Evolutionary conservation across 331 rosid genomes (phyloP).

Genomic region (Pyrus hybrid): DNA sequence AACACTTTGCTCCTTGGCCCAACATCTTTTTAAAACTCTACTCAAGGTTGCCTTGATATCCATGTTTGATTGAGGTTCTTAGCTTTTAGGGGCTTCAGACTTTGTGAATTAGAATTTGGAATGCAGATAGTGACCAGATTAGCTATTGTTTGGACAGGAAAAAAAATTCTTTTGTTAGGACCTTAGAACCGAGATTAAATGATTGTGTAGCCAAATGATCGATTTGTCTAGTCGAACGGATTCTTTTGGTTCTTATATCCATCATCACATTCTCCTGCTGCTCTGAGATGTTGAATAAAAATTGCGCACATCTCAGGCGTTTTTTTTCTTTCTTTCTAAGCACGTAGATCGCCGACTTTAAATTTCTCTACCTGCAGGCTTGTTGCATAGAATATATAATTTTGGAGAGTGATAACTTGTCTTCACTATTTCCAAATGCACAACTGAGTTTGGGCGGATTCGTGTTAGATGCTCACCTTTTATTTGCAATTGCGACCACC

Average conservation of each 20-base stretch:
- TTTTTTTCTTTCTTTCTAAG: background rate
- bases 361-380: conserved; percentile 37
- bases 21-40: background rate
- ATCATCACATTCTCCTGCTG: background rate
- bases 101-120: background rate
- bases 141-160: background rate
- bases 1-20: too few relatives aligned
- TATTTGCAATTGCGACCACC: conserved; percentile 63
- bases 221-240: background rate
- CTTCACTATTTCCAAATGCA: conserved; percentile 89
- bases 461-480: conserved; percentile 36
- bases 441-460: conserved; percentile 50
- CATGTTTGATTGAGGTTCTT: background rate
- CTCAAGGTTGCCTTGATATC: background rate
- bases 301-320: background rate
- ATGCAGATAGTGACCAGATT: background rate
- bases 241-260: background rate
- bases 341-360: conserved; percentile 5
- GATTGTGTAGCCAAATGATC: background rate
- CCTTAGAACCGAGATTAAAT: background rate
- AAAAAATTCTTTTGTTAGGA: background rate
- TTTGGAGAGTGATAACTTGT: conserved; percentile 87
- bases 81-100: background rate
- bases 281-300: background rate
- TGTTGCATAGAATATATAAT: conserved; percentile 91